Conservation (phyloP, 208 protist species). For the Hexamita inflata region DNA sequence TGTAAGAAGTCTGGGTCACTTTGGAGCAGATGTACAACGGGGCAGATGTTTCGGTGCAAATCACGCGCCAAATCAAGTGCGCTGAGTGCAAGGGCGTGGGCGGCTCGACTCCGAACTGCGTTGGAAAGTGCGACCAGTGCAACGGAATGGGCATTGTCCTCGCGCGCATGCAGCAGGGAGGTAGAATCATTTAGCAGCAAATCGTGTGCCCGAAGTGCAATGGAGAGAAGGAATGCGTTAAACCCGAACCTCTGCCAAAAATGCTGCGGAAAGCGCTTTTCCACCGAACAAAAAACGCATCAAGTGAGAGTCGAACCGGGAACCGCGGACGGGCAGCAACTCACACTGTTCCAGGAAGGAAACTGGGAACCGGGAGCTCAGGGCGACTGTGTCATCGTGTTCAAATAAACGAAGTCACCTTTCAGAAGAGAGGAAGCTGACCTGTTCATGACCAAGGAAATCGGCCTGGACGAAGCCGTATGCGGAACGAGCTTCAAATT, state of each 20-base stretch:
- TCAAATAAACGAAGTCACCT: background rate
- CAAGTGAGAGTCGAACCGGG: slow-evolving; percentile 2
- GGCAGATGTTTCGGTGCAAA: background rate
- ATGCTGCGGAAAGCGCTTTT: background rate
- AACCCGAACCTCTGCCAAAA: background rate
- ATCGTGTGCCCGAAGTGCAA: background rate
- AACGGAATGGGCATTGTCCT: background rate
- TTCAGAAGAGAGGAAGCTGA: slow-evolving; percentile 17
- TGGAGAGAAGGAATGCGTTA: background rate
- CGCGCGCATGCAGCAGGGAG: background rate
- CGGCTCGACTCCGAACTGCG: background rate
- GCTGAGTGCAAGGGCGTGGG: background rate
- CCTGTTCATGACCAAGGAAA: slow-evolving; percentile 12
- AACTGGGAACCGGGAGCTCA: background rate
- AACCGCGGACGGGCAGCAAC: background rate
- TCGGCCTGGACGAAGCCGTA: slow-evolving; percentile 1
- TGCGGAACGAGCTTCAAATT: background rate
- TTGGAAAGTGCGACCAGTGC: background rate
- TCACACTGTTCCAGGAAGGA: background rate
- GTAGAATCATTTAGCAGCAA: slow-evolving; percentile 8
- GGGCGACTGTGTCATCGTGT: slow-evolving; percentile 2
- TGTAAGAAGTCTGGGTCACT: background rate
- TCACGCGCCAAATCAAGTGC: background rate
- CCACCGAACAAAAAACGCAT: background rate
- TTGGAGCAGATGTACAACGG: background rate